Base-by-base conservation (phyloP, 768 basidiomycete species). In the Auricularia sp. region DNA sequence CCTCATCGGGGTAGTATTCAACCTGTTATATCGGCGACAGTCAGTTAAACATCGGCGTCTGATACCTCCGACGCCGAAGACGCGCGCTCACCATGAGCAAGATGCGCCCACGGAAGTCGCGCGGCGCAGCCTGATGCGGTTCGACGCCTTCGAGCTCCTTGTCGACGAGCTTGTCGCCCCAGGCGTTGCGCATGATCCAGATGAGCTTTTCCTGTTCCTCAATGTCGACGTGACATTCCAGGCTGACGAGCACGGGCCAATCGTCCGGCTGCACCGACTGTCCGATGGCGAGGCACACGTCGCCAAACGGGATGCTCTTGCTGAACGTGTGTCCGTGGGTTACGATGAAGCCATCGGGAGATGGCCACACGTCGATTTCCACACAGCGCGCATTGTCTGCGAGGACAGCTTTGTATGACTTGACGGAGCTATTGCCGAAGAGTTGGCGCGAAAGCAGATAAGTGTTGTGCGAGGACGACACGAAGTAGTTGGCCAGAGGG, bases 291-390 rank as follows among this genome's bases (percentile, higher is more conserved):
- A 72, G 66, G 66, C 83, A 84, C 0, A 86, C 86, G 34, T 76
- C 77, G 29, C 77, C 63, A 64, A 87, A 84, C 1, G 81, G 70
- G 3, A 86, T 77, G 36, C 79, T 77, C 67, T 78, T 78, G 67
- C 79, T 83, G 65, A 85, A 76, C 1, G 86, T 87, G 67, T 82
- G 76, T 1, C 86, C 86, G 66, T 87, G 86, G 0, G 83, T 87
- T 36, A 87, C 84, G 61, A 84, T 72, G 56, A 36, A 36, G 29
- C 56, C 56, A 18, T 59, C 56, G 12, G 81, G 77, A 0, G 81
- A 80, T 4, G 83, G 78, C 86, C 87, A 88, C 7, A 85, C 85
- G 67, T 88, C 86, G 61, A 87, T 84, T 69, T 88, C 86, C 75
- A 87, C 81, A 67, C 84, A 86, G 21, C 84, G 79, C 8, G 79